These are phyloP conservation scores for Monilinia fructigena DNA, from an alignment of 2,329 filamentous ascomycete species.

Conservation along the genomic window DNA sequence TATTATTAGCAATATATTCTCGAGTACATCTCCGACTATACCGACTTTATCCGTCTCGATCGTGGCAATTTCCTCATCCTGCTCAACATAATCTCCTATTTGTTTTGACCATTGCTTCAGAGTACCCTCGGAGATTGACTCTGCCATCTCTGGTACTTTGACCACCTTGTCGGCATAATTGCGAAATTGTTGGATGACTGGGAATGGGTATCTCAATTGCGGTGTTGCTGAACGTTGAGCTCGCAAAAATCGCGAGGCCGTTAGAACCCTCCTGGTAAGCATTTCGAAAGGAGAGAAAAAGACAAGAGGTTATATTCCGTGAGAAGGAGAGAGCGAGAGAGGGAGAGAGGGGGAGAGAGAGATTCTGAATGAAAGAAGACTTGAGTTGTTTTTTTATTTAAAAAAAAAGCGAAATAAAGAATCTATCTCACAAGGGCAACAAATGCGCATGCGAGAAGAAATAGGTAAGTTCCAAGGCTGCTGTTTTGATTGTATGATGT, in stretches of 20 bases:
- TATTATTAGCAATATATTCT: neutral
- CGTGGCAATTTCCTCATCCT: slow-evolving; percentile 95
- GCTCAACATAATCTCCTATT: slow-evolving; percentile 89
- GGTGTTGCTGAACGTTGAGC: slow-evolving; percentile 31
- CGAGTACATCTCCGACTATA: neutral
- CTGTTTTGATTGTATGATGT: slow-evolving; percentile 13
- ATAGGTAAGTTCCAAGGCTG: neutral
- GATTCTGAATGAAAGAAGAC: slow-evolving; percentile 9
- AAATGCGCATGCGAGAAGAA: slow-evolving; percentile 20
- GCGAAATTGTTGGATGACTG: slow-evolving; percentile 54
- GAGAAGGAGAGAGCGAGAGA: slow-evolving; percentile 29
- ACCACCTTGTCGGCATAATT: slow-evolving; percentile 77
- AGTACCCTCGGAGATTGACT: slow-evolving; percentile 97
- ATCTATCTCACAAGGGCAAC: neutral
- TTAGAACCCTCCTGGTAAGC: slow-evolving; percentile 39
- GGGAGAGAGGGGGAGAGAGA: slow-evolving; percentile 26
- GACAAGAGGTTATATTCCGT: slow-evolving; percentile 23
- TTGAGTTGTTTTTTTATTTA: neutral
- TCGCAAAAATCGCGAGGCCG: slow-evolving; percentile 40
- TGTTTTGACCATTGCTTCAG: slow-evolving; percentile 93
- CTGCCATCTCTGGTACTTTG: slow-evolving; percentile 97
- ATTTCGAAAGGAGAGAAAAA: slow-evolving; percentile 30
- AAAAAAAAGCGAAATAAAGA: neutral
- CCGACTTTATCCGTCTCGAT: slow-evolving; percentile 97
- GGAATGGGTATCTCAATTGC: slow-evolving; percentile 45